Percentiles rank a stretch among this genome's conserved stretches.
Evolutionary conservation across 2,329 filamentous ascomycete genomes (phyloP).

Genomic region (Hymenoscyphus infarciens): DNA sequence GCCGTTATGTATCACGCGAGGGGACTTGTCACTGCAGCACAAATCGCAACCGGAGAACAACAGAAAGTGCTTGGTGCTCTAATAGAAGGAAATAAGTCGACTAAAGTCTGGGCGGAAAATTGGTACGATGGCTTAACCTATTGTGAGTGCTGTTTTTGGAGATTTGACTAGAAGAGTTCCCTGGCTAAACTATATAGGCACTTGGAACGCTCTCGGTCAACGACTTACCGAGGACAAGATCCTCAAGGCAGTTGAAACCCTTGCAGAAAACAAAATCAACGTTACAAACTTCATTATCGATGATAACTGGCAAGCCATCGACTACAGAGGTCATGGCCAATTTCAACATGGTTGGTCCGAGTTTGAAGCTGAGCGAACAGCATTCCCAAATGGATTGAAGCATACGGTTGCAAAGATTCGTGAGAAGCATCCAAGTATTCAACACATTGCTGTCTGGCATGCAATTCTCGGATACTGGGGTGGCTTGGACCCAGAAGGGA

Average conservation of each 20-base stretch:
- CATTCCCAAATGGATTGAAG: conserved; percentile 78
- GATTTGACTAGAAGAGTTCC: neutral
- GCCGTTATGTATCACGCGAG: conserved; percentile 87
- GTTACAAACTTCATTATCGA: conserved; percentile 90
- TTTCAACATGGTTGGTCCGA: conserved; percentile 67
- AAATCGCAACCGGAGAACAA: conserved; percentile 42
- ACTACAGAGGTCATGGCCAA: conserved; percentile 47
- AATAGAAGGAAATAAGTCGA: conserved; percentile 45
- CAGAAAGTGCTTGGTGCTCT: conserved; percentile 46
- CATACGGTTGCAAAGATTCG: conserved; percentile 67
- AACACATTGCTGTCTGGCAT: conserved; percentile 92
- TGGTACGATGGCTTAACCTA: conserved; percentile 94
- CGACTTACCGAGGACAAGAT: conserved; percentile 78
- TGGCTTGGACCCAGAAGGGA: conserved; percentile 71
- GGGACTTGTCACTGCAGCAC: conserved; percentile 51
- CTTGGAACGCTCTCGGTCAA: conserved; percentile 92
- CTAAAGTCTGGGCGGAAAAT: conserved; percentile 66
- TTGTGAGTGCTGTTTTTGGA: conserved; percentile 50
- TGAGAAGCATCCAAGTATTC: conserved; percentile 64
- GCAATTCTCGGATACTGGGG: conserved; percentile 88
- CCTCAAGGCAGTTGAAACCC: conserved; percentile 65
- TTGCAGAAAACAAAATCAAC: conserved; percentile 69
- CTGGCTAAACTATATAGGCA: conserved; percentile 46
- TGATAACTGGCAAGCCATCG: conserved; percentile 89
- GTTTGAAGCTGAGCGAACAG: conserved; percentile 78